Evolutionary conservation across 2,329 filamentous ascomycete genomes (phyloP).

Genomic region (Penicillium italicum): DNA sequence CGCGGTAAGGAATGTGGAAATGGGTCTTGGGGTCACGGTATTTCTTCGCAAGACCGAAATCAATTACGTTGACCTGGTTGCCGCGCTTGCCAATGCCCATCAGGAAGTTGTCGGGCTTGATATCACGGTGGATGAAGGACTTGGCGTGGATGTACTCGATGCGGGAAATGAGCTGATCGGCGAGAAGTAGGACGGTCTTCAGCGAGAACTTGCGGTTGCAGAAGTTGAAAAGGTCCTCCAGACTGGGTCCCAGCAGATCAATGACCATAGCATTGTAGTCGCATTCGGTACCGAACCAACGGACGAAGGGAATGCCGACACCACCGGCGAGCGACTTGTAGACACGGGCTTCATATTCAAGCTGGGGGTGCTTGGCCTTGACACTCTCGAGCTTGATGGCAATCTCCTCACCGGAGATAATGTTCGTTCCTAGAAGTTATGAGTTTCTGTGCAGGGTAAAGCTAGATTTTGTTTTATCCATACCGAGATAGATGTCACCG

Average conservation of each 20-base stretch:
- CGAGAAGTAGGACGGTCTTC: slow-evolving; percentile 94
- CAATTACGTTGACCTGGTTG: slow-evolving; percentile 99
- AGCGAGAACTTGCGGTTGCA: slow-evolving; percentile 99
- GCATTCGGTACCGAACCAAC: slow-evolving; percentile 99
- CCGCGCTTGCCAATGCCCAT: slow-evolving; percentile 99
- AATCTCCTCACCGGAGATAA: slow-evolving; percentile 98
- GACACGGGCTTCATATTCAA: slow-evolving; percentile 97
- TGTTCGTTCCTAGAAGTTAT: slow-evolving; percentile 75
- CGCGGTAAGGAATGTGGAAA: slow-evolving; percentile 98
- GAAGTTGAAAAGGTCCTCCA: slow-evolving; percentile 99
- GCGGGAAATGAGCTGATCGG: slow-evolving; percentile 96
- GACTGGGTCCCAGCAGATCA: slow-evolving; percentile 87
- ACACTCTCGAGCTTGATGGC: slow-evolving; percentile 99
- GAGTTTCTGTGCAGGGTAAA: slow-evolving; percentile 6
- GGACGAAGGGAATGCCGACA: slow-evolving; percentile 96
- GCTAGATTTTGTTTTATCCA: slow-evolving; percentile 23
- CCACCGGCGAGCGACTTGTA: slow-evolving; percentile 84
- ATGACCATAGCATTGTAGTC: slow-evolving; percentile 99
- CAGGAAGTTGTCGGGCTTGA: slow-evolving; percentile 99
- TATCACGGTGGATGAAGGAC: slow-evolving; percentile 98
- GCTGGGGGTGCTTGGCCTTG: slow-evolving; percentile 98
- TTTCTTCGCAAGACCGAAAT: slow-evolving; percentile 99
- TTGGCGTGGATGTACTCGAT: slow-evolving; percentile 99
- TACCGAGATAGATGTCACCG: slow-evolving; percentile 92
- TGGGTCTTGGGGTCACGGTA: slow-evolving; percentile 99